These are phyloP conservation scores for Calocera viscosa DNA, from an alignment of 768 basidiomycete genomes.

Conservation along the genomic window DNA sequence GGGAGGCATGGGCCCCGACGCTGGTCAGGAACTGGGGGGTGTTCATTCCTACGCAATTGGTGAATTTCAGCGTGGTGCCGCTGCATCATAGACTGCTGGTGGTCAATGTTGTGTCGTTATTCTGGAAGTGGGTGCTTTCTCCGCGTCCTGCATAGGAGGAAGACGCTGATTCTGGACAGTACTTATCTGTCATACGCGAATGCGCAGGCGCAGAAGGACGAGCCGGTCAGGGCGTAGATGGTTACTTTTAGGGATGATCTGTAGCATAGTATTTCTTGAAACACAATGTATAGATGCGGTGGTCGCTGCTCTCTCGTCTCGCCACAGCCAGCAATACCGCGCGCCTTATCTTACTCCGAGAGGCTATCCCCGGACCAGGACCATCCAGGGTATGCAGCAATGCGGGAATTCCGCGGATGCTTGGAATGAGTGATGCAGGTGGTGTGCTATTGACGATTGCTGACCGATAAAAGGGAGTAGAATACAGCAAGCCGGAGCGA, in stretches of 20 bases:
- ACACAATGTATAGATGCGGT: too few relatives aligned
- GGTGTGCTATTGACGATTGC: slow-evolving; percentile 8
- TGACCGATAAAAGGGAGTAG: slow-evolving; percentile 6
- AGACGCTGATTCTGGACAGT: neutral
- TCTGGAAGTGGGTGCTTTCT: slow-evolving; percentile 53
- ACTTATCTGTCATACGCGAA: neutral
- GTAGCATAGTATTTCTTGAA: neutral
- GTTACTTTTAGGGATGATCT: neutral
- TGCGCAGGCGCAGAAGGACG: neutral
- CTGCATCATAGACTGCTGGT: slow-evolving; percentile 63
- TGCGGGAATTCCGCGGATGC: too few relatives aligned
- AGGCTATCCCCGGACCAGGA: too few relatives aligned
- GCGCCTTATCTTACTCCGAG: too few relatives aligned
- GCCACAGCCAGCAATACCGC: too few relatives aligned
- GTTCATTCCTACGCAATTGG: slow-evolving; percentile 60
- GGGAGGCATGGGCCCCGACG: slow-evolving; percentile 58
- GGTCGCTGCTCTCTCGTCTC: too few relatives aligned
- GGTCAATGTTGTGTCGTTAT: slow-evolving; percentile 63
- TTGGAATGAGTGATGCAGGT: neutral
- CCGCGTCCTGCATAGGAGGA: neutral
- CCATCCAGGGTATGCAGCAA: too few relatives aligned
- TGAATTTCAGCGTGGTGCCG: slow-evolving; percentile 70
- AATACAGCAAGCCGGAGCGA: slow-evolving; percentile 7
- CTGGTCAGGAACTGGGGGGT: slow-evolving; percentile 68
- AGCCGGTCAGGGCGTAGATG: neutral